Base-by-base conservation (phyloP, 2,329 filamentous ascomycete species). In the Penicillium glabrum region DNA sequence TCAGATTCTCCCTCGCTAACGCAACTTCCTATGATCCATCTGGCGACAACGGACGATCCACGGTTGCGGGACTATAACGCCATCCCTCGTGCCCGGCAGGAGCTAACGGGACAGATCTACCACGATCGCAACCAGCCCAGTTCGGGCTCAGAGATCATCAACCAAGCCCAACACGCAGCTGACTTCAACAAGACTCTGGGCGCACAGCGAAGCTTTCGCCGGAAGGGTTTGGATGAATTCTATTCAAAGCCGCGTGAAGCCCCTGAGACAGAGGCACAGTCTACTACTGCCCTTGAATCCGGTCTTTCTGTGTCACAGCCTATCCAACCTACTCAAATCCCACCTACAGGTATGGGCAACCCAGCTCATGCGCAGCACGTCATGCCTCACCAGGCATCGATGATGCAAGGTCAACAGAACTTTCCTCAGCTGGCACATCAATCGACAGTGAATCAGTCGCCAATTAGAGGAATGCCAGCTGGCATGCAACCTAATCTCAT, bases 131-230 rank as follows among this genome's bases (percentile, higher is more conserved):
- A 88, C 9, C 87, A 93, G 71, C 82, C 91, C 11, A 90, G 88
- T 61, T 85, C 88, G 29, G 82, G 90, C 27, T 81, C 85, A 46
- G 93, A 98, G 67, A 86, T 98, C 53, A 82, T 95, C 62, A 89
- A 89, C 46, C 92, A 97, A 73, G 91, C 92, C 27, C 86, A 91
- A 50, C 91, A 96, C 61, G 89, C 93, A 19, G 91, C 91, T 56
- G 93, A 98, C 65, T 96, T 89, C 78, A 98, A 93, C 78, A 91
- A 95, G 67, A 84, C 85, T 46, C 81, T 98, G 51, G 91, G 89
- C 68, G 85, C 89, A 65, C 89, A 93, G 73, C 88, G 93, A 57
- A 86, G 86, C 39, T 88, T 89, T 75, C 89, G 95, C 57, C 85
- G 82, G 57, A 88, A 93, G 57, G 96, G 91, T 64, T 81, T 96